A percentile compares a stretch with the other conserved stretches of the same genome.
Conservation (phyloP, 768 basidiomycete species). For the Tylopilus sp. region DNA sequence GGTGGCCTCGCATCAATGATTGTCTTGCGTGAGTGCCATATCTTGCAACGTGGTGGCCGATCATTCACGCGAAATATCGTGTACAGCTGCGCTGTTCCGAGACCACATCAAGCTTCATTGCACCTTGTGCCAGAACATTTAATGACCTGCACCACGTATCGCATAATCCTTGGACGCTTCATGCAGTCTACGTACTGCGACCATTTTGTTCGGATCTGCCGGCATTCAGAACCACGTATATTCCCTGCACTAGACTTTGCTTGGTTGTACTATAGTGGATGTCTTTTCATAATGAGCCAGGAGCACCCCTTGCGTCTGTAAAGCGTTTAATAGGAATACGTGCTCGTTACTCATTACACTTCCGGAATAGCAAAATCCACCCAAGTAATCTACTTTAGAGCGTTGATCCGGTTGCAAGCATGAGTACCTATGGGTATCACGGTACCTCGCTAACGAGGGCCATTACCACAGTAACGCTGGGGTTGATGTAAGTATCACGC, state of each 20-base stretch:
- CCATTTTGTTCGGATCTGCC: constrained; percentile 13
- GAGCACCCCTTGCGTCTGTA: not conserved
- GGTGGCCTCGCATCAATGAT: constrained; percentile 78
- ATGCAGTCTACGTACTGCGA: constrained; percentile 3
- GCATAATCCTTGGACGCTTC: constrained; percentile 7
- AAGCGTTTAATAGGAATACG: not conserved
- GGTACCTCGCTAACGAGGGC: constrained; percentile 63
- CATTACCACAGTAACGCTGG: constrained; percentile 69
- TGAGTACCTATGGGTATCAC: constrained; percentile 20
- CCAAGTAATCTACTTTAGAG: not conserved
- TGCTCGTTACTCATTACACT: not conserved
- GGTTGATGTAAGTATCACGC: constrained; percentile 9
- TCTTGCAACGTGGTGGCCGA: not conserved
- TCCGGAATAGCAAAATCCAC: not conserved
- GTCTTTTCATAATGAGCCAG: constrained; percentile 9
- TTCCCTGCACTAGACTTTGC: constrained; percentile 20
- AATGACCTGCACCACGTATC: constrained; percentile 36
- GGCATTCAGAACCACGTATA: constrained; percentile 23
- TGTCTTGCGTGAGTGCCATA: constrained; percentile 62
- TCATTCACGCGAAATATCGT: constrained; percentile 14
- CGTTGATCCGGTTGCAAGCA: no score
- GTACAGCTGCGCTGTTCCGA: constrained; percentile 75
- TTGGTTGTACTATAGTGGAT: constrained; percentile 31
- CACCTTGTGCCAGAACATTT: constrained; percentile 83
- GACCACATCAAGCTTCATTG: constrained; percentile 74